Evolutionary conservation across 805 yeast genomes (phyloP).

Genomic region (Hanseniaspora thailandica): DNA sequence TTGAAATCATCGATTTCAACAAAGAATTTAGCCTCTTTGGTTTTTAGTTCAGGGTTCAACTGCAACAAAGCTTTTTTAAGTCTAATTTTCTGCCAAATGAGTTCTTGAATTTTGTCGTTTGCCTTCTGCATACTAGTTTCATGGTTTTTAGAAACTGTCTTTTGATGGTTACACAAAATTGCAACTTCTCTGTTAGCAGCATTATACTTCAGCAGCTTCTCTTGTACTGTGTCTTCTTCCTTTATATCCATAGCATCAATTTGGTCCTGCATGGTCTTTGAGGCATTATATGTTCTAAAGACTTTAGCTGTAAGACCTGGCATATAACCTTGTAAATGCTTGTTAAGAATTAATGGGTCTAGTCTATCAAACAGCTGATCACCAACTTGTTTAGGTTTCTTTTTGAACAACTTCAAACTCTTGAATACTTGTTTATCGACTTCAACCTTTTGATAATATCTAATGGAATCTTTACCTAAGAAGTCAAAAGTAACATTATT

Average conservation of each 20-base stretch:
- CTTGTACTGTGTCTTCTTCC: slow-evolving; percentile 79
- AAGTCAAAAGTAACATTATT: slow-evolving; percentile 79
- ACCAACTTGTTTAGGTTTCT: slow-evolving; percentile 79
- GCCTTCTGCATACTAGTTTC: slow-evolving; percentile 71
- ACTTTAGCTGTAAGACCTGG: slow-evolving; percentile 91
- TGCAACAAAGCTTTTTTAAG: slow-evolving; percentile 57
- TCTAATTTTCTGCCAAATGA: slow-evolving; percentile 74
- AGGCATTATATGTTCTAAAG: slow-evolving; percentile 93
- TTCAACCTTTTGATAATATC: slow-evolving; percentile 83
- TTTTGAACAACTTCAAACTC: slow-evolving; percentile 74
- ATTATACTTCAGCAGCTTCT: slow-evolving; percentile 75
- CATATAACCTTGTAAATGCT: slow-evolving; percentile 80
- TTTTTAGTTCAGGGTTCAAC: slow-evolving; percentile 45
- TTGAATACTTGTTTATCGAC: slow-evolving; percentile 88
- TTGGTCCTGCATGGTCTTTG: slow-evolving; percentile 94
- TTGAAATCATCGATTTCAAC: slow-evolving; percentile 55
- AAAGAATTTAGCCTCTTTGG: slow-evolving; percentile 40
- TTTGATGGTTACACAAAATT: slow-evolving; percentile 91
- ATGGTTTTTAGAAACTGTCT: slow-evolving; percentile 78
- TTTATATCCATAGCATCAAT: slow-evolving; percentile 54
- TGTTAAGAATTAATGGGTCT: slow-evolving; percentile 71
- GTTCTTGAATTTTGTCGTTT: slow-evolving; percentile 62
- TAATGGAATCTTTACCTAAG: slow-evolving; percentile 87
- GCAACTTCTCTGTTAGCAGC: slow-evolving; percentile 96
- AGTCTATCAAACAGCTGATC: slow-evolving; percentile 86